phyloP scores from a whole-genome alignment of 2,329 filamentous ascomycete species.

The Colletotrichum scovillei region DNA sequence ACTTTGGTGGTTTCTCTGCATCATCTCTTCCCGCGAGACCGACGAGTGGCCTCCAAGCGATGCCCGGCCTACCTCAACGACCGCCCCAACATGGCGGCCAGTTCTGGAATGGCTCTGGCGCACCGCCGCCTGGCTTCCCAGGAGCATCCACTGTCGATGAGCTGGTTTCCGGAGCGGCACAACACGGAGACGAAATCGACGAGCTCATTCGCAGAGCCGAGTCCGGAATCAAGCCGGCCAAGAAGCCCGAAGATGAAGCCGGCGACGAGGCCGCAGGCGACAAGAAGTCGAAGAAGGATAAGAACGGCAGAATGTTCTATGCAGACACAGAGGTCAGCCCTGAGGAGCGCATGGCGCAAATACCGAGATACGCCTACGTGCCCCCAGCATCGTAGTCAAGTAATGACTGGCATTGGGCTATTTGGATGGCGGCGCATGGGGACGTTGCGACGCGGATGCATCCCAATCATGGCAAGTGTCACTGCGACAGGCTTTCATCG shows the following conservation, averaged over 20 bases:
- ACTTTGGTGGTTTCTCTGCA: constrained; percentile 46
- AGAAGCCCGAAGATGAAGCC: constrained; percentile 52
- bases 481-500: not conserved
- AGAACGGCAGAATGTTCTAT: constrained; percentile 81
- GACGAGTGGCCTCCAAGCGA: constrained; percentile 50
- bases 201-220: constrained; percentile 74
- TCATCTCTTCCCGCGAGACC: constrained; percentile 60
- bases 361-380: constrained; percentile 80
- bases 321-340: constrained; percentile 83
- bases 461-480: not conserved
- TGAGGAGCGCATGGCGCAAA: constrained; percentile 87
- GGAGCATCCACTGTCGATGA: constrained; percentile 33
- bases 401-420: not conserved
- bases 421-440: not conserved
- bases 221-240: constrained; percentile 65
- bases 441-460: not conserved
- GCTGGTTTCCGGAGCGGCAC: constrained; percentile 55
- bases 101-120: constrained; percentile 41
- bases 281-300: constrained; percentile 76
- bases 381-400: constrained; percentile 44
- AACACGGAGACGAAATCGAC: constrained; percentile 71
- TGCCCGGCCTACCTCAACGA: constrained; percentile 57
- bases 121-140: constrained; percentile 50
- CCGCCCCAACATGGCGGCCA: constrained; percentile 53
- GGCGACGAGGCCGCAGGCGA: constrained; percentile 58